Percentiles rank a stretch among this genome's conserved stretches.
phyloP scores from a whole-genome alignment of 805 yeast species.

The Brettanomyces sp. region DNA sequence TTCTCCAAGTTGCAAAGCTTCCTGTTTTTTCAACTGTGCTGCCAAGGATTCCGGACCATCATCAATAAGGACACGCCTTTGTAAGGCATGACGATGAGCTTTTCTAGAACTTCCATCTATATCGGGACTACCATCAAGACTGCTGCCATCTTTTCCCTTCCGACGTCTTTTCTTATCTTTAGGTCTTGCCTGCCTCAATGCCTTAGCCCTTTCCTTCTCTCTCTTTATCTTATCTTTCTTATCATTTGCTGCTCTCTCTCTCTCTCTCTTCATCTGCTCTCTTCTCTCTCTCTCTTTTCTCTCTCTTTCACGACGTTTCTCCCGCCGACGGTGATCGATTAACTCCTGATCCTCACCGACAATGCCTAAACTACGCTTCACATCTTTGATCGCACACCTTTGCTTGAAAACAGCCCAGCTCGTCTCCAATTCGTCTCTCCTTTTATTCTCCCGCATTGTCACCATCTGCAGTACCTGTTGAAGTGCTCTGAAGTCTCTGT shows the following conservation, averaged over 20 bases:
- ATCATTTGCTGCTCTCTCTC: neutral
- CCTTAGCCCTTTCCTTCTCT: neutral
- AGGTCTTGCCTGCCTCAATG: neutral
- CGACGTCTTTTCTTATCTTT: neutral
- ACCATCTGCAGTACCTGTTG: slow-evolving; percentile 58
- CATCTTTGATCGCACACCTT: slow-evolving; percentile 59
- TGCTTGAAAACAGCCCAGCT: slow-evolving; percentile 65
- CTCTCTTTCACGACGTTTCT: slow-evolving; percentile 32
- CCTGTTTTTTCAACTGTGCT: neutral
- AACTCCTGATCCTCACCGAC: slow-evolving; percentile 81
- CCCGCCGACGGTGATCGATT: slow-evolving; percentile 49
- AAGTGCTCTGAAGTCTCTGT: slow-evolving; percentile 70
- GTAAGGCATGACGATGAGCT: neutral
- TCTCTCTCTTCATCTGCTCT: slow-evolving; percentile 4
- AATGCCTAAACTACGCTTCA: slow-evolving; percentile 68
- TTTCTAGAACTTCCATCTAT: neutral
- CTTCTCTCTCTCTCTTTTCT: slow-evolving; percentile 4
- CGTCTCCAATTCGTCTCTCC: slow-evolving; percentile 48
- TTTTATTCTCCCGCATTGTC: slow-evolving; percentile 63
- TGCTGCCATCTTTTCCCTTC: neutral
- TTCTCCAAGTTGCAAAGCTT: neutral
- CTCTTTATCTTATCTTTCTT: slow-evolving; percentile 11
- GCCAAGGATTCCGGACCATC: slow-evolving; percentile 1
- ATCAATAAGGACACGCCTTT: neutral
- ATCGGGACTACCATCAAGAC: too few species aligned